Evolutionary conservation across 2,329 filamentous ascomycete species (phyloP).

Genomic region (Aspergillus amoenus): DNA sequence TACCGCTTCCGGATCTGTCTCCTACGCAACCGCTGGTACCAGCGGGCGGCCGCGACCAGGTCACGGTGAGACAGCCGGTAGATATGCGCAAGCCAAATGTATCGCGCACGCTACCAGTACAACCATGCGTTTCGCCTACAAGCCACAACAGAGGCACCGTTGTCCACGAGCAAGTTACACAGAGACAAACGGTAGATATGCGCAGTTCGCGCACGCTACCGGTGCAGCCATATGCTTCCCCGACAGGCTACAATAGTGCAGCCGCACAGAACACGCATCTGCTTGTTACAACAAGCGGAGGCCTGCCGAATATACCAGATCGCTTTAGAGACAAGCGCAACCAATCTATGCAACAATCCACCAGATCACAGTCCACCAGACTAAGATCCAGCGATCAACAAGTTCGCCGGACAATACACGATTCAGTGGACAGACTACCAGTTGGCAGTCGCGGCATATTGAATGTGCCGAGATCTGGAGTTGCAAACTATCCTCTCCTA

Average conservation of each 20-base stretch:
- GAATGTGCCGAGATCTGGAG: not conserved
- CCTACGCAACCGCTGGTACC: not conserved
- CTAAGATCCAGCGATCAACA: not conserved
- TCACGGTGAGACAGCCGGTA: not conserved
- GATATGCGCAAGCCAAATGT: not conserved
- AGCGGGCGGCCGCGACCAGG: not conserved
- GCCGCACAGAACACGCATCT: not conserved
- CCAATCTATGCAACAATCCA: not conserved
- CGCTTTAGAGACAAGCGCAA: not conserved
- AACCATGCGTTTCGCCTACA: not conserved
- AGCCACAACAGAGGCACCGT: not conserved
- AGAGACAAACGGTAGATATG: not conserved
- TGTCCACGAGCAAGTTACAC: not conserved
- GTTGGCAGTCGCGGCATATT: not conserved
- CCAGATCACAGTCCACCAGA: not conserved
- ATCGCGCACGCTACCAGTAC: not conserved
- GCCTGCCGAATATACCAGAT: not conserved
- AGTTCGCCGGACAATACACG: not conserved
- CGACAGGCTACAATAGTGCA: not conserved
- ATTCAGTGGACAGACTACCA: not conserved
- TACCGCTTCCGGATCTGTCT: not conserved
- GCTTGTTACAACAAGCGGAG: not conserved
- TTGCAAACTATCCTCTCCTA: not conserved
- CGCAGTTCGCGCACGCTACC: not conserved
- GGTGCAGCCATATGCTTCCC: not conserved